Base-by-base conservation (phyloP, 2,329 filamentous ascomycete species). In the Corynespora cassiicola region DNA sequence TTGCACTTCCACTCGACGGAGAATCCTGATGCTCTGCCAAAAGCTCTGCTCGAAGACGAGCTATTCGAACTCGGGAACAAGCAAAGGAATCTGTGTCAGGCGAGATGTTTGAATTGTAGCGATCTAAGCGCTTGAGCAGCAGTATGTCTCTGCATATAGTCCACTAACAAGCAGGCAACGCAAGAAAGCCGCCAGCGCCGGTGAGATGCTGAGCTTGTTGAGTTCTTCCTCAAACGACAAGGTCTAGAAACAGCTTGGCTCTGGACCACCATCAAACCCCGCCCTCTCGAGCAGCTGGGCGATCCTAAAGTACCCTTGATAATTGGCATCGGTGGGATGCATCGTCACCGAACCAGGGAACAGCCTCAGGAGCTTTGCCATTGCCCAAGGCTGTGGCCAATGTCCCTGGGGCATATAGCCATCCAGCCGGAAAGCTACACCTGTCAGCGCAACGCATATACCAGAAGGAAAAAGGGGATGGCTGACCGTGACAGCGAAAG, bases 361-460 rank as follows among this genome's bases (percentile, higher is more conserved):
- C 19, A 39, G 36, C 27, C 36, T 28, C 17, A 33, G 15, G 29
- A 39, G 36, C 36, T 39, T 39, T 26, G 29, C 36, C 28, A 39
- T 39, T 18, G 29, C 19, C 36, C 36, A 39, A 14, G 36, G 28
- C n/a, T 39, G 21, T 14, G 36, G 36, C 36, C 36, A 39, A 23
- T 32, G 21, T 11, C 29, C 7, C 21, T 33, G 12, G 22, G 24
- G 28, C 21, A 39, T 39, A 22, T 39, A n/a, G 28, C 26, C 21
- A 39, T 39, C 28, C 36, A 39, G 29, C 34, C 36, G 30, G 34
- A 37, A 37, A 37, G 35, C 35, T 37, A n/a, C 16, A n/a, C 23
- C 23, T 23, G 27, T 32, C 22, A 32, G 30, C 22, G 12, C 22
- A 15, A 21, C n/a, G n/a, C n/a, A n/a, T n/a, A 32, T 19, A 30